Percentiles rank a stretch among this genome's conserved stretches.
Evolutionary conservation across 108 stramenopile species (phyloP).

Genomic region (Epipyxis sp.): DNA sequence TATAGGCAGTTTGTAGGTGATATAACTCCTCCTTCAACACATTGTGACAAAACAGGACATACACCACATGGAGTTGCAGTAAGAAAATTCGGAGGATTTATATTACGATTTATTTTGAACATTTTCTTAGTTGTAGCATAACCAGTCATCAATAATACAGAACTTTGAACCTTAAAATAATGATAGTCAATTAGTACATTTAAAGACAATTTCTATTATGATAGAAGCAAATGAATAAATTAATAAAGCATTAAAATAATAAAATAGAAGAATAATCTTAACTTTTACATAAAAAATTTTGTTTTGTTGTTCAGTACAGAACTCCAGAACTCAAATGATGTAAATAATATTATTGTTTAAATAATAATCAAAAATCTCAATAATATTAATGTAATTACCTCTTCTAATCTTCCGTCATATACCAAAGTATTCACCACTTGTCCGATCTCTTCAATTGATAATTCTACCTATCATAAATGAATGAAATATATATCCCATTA

Average conservation of each 20-base stretch:
- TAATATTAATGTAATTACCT: not conserved
- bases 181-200: conserved; percentile 6
- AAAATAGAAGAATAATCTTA: no score
- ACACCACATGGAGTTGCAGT: conserved; percentile 35
- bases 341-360: no score
- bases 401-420: conserved; percentile 54
- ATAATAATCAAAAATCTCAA: not conserved
- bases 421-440: conserved; percentile 81
- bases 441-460: conserved; percentile 75
- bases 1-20: conserved; percentile 51
- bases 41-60: conserved; percentile 48
- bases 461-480: conserved; percentile 56
- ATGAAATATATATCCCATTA: not conserved
- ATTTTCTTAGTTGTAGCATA: conserved; percentile 38
- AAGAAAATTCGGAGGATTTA: not conserved
- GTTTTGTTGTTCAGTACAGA: not conserved
- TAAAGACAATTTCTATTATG: not conserved
- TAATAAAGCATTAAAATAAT: no score
- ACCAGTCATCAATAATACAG: conserved; percentile 36
- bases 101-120: conserved; percentile 36
- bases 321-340: not conserved
- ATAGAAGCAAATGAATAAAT: no score
- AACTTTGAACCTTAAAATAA: conserved; percentile 41
- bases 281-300: no score
- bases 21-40: conserved; percentile 49